Base-by-base conservation (phyloP, 345 rosid genomes). In the Gynandropsis gynandra region DNA sequence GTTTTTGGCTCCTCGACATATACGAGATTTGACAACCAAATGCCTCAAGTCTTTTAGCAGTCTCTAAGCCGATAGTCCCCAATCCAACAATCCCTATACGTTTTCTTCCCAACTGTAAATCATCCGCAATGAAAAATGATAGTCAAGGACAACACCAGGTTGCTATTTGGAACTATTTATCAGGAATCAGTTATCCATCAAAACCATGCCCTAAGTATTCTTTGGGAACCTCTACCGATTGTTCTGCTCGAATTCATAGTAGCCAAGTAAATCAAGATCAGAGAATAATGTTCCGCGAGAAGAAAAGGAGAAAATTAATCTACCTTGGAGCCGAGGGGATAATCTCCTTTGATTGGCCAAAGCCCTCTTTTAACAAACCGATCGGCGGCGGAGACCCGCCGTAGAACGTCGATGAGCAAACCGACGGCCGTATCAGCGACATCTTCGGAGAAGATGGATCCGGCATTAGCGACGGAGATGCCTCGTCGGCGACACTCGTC, bases 81-180 rank as follows among this genome's bases (percentile, higher is more conserved):
- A 80, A 15, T 66, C 86, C 80, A 5, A 80, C 76, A 43, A 74
- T 74, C 8, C 81, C 82, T 8, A 72, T 61, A 27, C 67, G 62
- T 63, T 74, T 80, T 21, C 82, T 74, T 1, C 72, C 31, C 19
- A 72, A 11, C 81, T 73, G 75, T 16, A 29, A 64, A 1, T n/a
- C 8, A 48, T 31, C 5, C 11, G 36, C n/a, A 33, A 34, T n/a
- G 15, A 5, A 24, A 24, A 24, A 24, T 24, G 29, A 24, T 24
- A 2, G 29, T 24, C 2, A 24, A 24, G 29, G 29, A 24, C 2
- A 24, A 24, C 29, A 24, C 29, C 29, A 24, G 29, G 29, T 24
- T 24, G 29, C 29, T 24, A 2, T 24, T 24, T 24, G 29, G 29
- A 24, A 24, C 29, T 24, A 24, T 24, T 5, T 24, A 24, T 24